Evolutionary conservation across 805 yeast genomes (phyloP).

Genomic region (Tetrapisispora nanseiensis): DNA sequence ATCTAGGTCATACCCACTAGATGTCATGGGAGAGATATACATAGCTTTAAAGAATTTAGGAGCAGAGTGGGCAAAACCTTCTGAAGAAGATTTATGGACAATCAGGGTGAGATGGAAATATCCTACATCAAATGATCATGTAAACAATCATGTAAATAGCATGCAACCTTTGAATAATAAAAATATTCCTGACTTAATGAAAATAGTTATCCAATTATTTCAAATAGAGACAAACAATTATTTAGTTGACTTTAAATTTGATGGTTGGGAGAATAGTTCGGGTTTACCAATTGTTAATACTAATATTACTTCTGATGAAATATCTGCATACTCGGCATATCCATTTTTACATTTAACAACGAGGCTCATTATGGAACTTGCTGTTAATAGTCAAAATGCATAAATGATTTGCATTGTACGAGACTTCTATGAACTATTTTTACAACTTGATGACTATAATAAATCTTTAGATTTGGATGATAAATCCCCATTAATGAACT

Average conservation of each 20-base stretch:
- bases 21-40: slow-evolving; percentile 97
- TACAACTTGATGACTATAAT: neutral
- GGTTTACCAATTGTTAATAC: slow-evolving; percentile 26
- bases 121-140: neutral
- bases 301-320: slow-evolving; percentile 48
- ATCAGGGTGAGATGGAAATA: slow-evolving; percentile 92
- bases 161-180: neutral
- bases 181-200: slow-evolving; percentile 66
- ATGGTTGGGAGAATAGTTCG: slow-evolving; percentile 75
- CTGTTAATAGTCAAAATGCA: slow-evolving; percentile 73
- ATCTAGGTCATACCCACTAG: slow-evolving; percentile 90
- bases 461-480: neutral
- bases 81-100: slow-evolving; percentile 93
- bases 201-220: slow-evolving; percentile 93
- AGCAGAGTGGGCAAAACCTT: slow-evolving; percentile 95
- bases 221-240: slow-evolving; percentile 94
- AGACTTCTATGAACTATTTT: neutral
- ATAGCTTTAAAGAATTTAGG: slow-evolving; percentile 87
- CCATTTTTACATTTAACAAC: slow-evolving; percentile 93
- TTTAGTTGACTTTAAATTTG: slow-evolving; percentile 92
- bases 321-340: slow-evolving; percentile 87
- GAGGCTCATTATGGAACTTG: slow-evolving; percentile 86
- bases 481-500: neutral
- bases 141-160: neutral
- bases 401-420: slow-evolving; percentile 5